Evolutionary conservation across 345 rosid genomes (phyloP).

Genomic region (Ailanthus altissimus): DNA sequence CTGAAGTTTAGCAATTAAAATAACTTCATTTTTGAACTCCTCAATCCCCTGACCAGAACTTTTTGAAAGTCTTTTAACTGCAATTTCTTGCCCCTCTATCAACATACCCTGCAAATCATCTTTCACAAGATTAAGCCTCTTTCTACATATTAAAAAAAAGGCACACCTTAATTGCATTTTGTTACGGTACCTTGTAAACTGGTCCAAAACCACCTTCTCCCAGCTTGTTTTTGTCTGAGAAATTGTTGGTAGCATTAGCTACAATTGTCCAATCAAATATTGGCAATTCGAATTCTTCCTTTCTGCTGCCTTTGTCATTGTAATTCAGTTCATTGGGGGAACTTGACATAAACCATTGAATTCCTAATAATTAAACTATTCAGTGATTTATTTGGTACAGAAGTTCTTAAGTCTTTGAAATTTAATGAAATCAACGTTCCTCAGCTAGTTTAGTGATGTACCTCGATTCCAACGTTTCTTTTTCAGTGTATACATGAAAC

Average conservation of each 20-base stretch:
- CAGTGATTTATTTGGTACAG: no score
- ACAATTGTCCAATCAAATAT: constrained; percentile 33
- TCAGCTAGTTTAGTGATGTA: no score
- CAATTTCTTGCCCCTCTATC: constrained; percentile 38
- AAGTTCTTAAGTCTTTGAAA: no score
- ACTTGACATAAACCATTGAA: no score
- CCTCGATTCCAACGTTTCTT: constrained; percentile 17
- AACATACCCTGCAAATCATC: constrained; percentile 31
- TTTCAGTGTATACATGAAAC: constrained; percentile 12
- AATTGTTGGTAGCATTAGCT: constrained; percentile 31
- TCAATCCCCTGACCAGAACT: constrained; percentile 39
- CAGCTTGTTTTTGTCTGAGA: constrained; percentile 32
- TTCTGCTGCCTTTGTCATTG: constrained; percentile 15
- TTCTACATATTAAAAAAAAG: neutral
- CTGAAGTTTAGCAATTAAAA: constrained; percentile 38
- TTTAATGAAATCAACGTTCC: no score
- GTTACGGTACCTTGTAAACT: constrained; percentile 43
- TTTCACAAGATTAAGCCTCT: neutral
- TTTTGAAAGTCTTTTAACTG: constrained; percentile 43
- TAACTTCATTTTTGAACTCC: constrained; percentile 46
- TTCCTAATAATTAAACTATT: no score
- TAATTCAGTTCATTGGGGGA: neutral
- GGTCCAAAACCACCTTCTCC: constrained; percentile 50
- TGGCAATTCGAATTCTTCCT: constrained; percentile 39
- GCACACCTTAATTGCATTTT: neutral